A percentile compares a stretch with the other conserved stretches of the same genome.
Evolutionary conservation across 495 filamentous ascomycete genomes (phyloP).

Genomic region (Patellaria atrata): DNA sequence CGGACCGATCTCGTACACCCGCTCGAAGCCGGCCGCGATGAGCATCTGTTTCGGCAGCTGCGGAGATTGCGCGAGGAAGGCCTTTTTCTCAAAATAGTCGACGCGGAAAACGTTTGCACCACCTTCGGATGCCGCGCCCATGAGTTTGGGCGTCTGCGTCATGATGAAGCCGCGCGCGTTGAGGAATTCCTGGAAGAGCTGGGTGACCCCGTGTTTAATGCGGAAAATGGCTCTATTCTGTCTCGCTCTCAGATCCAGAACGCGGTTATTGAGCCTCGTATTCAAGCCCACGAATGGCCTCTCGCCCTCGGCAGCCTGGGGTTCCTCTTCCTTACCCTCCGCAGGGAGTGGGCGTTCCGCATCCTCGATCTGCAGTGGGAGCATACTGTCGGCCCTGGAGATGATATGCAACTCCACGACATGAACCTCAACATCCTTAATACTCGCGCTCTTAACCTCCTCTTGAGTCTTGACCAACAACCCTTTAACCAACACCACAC

Average conservation of each 20-base stretch:
- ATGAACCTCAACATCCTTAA: slow-evolving; percentile 64
- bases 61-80: slow-evolving; percentile 32
- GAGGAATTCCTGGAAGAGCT: slow-evolving; percentile 30
- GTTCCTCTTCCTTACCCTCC: slow-evolving; percentile 24
- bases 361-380: slow-evolving; percentile 45
- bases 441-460: slow-evolving; percentile 60
- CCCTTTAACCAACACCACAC: slow-evolving; percentile 65
- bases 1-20: slow-evolving; percentile 32
- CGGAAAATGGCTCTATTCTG: slow-evolving; percentile 32
- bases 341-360: slow-evolving; percentile 27
- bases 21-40: slow-evolving; percentile 27
- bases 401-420: slow-evolving; percentile 69
- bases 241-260: slow-evolving; percentile 28
- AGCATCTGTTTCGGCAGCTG: slow-evolving; percentile 36
- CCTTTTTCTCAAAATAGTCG: slow-evolving; percentile 29
- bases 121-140: slow-evolving; percentile 30
- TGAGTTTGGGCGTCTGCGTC: slow-evolving; percentile 28
- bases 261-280: slow-evolving; percentile 30
- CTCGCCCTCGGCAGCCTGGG: slow-evolving; percentile 16
- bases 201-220: slow-evolving; percentile 28
- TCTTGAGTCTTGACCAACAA: slow-evolving; percentile 59
- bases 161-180: slow-evolving; percentile 23
- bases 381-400: slow-evolving; percentile 43
- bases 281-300: slow-evolving; percentile 29
- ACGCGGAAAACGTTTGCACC: slow-evolving; percentile 32